These are phyloP conservation scores for Castanea sativa DNA, from an alignment of 306 rosid species.

Conservation along the genomic window DNA sequence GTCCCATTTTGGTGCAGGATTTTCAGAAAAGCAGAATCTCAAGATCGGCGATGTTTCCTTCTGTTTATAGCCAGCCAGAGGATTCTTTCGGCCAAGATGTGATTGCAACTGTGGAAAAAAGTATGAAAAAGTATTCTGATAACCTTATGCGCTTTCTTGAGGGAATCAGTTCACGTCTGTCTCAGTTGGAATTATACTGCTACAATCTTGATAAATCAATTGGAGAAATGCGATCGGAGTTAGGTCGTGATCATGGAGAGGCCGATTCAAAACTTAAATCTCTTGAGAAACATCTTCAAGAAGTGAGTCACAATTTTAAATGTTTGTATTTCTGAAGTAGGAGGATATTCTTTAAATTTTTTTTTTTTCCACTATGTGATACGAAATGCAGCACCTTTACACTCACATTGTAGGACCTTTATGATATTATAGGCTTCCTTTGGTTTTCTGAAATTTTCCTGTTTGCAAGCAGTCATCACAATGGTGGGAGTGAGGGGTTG, in stretches of 20 bases:
- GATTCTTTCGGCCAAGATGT: slow-evolving; percentile 58
- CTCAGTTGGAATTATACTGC: slow-evolving; percentile 86
- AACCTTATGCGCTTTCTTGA: slow-evolving; percentile 82
- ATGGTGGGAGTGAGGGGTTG: too few species aligned
- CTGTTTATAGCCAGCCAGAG: slow-evolving; percentile 59
- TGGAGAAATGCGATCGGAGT: slow-evolving; percentile 86
- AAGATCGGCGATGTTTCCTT: slow-evolving; percentile 51
- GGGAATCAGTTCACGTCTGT: slow-evolving; percentile 82
- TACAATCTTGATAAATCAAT: slow-evolving; percentile 89
- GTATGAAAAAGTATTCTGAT: slow-evolving; percentile 77
- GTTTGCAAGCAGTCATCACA: neutral
- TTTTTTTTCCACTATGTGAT: neutral
- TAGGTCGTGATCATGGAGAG: slow-evolving; percentile 71
- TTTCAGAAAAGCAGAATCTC: slow-evolving; percentile 54
- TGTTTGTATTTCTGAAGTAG: neutral
- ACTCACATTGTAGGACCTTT: neutral
- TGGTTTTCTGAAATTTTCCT: neutral
- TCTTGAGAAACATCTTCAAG: slow-evolving; percentile 78
- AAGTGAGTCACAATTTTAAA: slow-evolving; percentile 47
- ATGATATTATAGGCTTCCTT: too few species aligned
- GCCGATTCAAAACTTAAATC: slow-evolving; percentile 70
- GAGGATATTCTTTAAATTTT: neutral
- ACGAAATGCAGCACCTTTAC: neutral
- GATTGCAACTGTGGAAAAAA: slow-evolving; percentile 70
- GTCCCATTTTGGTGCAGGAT: slow-evolving; percentile 43